Base-by-base conservation (phyloP, 2,329 filamentous ascomycete species). In the Xylaria sp. region DNA sequence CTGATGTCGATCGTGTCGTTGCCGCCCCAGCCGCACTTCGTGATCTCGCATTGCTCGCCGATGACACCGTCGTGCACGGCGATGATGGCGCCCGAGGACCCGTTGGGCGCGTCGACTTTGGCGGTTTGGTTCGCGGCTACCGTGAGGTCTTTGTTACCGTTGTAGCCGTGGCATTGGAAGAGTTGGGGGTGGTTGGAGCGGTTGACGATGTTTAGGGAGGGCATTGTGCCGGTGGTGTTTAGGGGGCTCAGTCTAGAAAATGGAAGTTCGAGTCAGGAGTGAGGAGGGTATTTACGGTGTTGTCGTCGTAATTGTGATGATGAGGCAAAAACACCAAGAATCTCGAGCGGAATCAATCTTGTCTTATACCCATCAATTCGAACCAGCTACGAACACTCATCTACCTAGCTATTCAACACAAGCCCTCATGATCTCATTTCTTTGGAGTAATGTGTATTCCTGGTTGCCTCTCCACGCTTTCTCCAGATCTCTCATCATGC, bases 1-100 rank as follows among this genome's bases (percentile, higher is more conserved):
- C 66, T 81, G 34, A 69, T 69, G 35, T 69, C 66, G 47, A 69
- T 67, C 30, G 62, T 65, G 51, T 69, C 67, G 44, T 68, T 68
- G 1, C 67, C 67, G 50, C 58, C 54, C 49, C 56, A 75, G 18
- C 74, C 74, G 51, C 67, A 62, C 61, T 75, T 76, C 55, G 73
- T 76, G 55, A 76, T 73, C 63, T 76, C 74, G 19, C 72, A 74
- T 66, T 76, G 74, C 60, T 76, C 75, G 47, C 74, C 72, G 54
- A 75, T 72, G 16, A 70, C 64, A 37, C 72, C 73, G 19, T 73
- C 72, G 57, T 76, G 74, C 1, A 75, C 64, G 34, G 74, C 73
- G 52, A 76, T 76, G 54, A 76, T 73, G 34, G 74, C 75, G 4
- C 75, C 75, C 0, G 71, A 74, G 4, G 70, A 68, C 13, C 70